Conservation (phyloP, 768 basidiomycete genomes). For the Coprinopsis cinerea region DNA sequence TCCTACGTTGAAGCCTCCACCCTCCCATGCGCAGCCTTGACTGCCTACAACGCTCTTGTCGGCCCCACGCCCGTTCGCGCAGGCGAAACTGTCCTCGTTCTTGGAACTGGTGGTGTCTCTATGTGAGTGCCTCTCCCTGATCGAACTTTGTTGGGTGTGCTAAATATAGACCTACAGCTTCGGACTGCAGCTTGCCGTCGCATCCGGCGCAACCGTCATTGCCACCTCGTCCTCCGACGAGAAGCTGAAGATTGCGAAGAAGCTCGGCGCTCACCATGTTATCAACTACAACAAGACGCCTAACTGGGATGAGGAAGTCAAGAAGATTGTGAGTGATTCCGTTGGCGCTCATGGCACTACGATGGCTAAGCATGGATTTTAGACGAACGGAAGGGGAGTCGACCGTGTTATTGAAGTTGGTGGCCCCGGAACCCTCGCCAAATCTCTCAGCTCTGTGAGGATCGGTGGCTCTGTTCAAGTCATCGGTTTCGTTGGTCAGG, state of each 20-base stretch:
- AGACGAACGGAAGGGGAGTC: conserved; percentile 35
- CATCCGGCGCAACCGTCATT: conserved; percentile 59
- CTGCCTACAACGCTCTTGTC: conserved; percentile 55
- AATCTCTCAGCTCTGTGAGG: conserved; percentile 33
- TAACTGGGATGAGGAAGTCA: conserved; percentile 52
- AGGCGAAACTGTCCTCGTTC: conserved; percentile 52
- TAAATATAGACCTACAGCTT: conserved; percentile 32
- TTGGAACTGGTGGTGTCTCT: conserved; percentile 54
- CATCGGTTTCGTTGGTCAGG: conserved; percentile 47
- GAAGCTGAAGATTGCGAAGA: conserved; percentile 48
- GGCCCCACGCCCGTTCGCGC: conserved; percentile 45
- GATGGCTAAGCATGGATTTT: not conserved
- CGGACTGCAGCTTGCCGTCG: conserved; percentile 55
- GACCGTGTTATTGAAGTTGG: conserved; percentile 43
- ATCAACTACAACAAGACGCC: conserved; percentile 59
- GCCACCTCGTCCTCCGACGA: conserved; percentile 62
- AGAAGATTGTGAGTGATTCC: conserved; percentile 31
- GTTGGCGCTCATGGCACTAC: not conserved
- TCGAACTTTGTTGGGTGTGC: not conserved
- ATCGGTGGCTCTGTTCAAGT: conserved; percentile 40
- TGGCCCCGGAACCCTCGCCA: conserved; percentile 43
- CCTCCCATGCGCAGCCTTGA: conserved; percentile 56
- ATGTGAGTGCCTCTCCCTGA: conserved; percentile 28
- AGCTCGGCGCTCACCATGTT: conserved; percentile 46
- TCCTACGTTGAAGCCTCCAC: conserved; percentile 62